phyloP scores from a whole-genome alignment of 2,329 filamentous ascomycete genomes.

The Didymella glomerata region DNA sequence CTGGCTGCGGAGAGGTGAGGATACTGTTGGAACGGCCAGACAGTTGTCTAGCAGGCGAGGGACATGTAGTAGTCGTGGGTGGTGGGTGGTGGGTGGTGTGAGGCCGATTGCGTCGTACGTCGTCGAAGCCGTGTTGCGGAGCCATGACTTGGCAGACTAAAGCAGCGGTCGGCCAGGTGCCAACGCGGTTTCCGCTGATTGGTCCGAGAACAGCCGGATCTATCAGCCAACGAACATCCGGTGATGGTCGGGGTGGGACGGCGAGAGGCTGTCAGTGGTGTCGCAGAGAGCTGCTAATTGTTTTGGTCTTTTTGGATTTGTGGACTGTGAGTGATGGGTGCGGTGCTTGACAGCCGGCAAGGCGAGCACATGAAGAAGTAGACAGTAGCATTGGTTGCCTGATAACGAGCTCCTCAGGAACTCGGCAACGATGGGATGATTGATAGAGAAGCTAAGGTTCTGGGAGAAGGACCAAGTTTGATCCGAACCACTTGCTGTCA shows the following conservation, averaged over 20 bases:
- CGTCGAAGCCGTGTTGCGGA: conserved; percentile 38
- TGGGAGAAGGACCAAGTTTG: conserved; percentile 32
- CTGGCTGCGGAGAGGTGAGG: conserved; percentile 53
- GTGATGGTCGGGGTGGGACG: conserved; percentile 36
- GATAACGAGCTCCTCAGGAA: conserved; percentile 29
- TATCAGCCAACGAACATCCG: conserved; percentile 43
- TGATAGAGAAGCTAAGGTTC: conserved; percentile 33
- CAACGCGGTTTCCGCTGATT: conserved; percentile 31
- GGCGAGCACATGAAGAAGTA: conserved; percentile 29
- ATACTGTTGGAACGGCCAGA: conserved; percentile 51
- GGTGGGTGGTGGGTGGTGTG: conserved; percentile 30
- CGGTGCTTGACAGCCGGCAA: conserved; percentile 23
- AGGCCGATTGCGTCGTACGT: conserved; percentile 30
- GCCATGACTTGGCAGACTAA: conserved; percentile 20
- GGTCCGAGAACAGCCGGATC: conserved; percentile 28
- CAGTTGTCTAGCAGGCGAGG: conserved; percentile 50
- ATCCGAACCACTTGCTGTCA: conserved; percentile 39
- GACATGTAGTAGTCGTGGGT: conserved; percentile 37
- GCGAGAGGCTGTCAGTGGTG: conserved; percentile 38
- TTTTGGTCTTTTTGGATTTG: conserved; percentile 7
- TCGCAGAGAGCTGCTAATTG: conserved; percentile 30
- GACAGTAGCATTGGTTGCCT: conserved; percentile 32
- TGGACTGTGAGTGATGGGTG: conserved; percentile 14
- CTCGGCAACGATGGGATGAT: conserved; percentile 31
- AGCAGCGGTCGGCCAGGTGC: conserved; percentile 35